Conservation (phyloP, 2,329 filamentous ascomycete species). For the Hysterium pulicare region DNA sequence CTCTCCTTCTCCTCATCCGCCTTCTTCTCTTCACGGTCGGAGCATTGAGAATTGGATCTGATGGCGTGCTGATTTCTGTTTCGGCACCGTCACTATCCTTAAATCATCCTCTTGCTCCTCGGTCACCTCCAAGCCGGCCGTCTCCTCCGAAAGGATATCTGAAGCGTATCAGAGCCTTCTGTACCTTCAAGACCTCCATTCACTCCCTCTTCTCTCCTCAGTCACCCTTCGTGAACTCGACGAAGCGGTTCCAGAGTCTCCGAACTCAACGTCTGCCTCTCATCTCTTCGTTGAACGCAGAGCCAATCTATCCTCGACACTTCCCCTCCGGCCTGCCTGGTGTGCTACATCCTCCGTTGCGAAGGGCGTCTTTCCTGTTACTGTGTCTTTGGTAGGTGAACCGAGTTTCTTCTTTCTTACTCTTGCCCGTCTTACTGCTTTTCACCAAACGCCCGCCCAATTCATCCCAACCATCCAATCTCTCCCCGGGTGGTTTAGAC, state of each 20-base stretch:
- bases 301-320: constrained; percentile 22
- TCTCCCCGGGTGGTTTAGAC: too few relatives aligned
- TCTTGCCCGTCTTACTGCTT: too few relatives aligned
- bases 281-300: constrained; percentile 37
- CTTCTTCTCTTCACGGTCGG: constrained; percentile 32
- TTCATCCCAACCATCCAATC: too few relatives aligned
- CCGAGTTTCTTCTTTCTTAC: constrained; percentile 10
- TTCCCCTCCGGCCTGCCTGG: constrained; percentile 24
- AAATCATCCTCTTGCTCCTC: constrained; percentile 35
- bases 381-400: constrained; percentile 27
- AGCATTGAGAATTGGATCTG: constrained; percentile 39
- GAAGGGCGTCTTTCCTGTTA: constrained; percentile 16
- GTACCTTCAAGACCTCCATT: constrained; percentile 23
- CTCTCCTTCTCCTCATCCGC: constrained; percentile 18
- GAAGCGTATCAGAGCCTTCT: constrained; percentile 28
- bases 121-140: constrained; percentile 30
- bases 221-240: constrained; percentile 19
- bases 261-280: constrained; percentile 16
- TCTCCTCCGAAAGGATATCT: constrained; percentile 29
- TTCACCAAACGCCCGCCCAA: too few relatives aligned
- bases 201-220: constrained; percentile 14
- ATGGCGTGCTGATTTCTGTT: constrained; percentile 33
- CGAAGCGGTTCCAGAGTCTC: constrained; percentile 26
- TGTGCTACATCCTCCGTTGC: constrained; percentile 8
- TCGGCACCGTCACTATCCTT: constrained; percentile 32